Evolutionary conservation across 2,329 filamentous ascomycete species (phyloP).

Genomic region (Aureobasidium sp.): DNA sequence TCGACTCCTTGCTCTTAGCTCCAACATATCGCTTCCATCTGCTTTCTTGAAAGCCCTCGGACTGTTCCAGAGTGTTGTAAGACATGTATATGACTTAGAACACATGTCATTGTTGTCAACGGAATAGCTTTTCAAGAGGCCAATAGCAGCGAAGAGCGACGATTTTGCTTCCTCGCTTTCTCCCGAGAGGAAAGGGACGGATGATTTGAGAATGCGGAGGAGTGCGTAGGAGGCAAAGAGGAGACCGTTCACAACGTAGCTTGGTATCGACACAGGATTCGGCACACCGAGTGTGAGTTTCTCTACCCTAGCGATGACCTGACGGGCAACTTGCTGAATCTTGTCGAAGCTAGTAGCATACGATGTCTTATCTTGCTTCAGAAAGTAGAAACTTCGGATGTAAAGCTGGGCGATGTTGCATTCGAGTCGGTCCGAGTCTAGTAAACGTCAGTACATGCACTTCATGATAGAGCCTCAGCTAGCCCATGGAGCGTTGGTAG

Average conservation of each 20-base stretch:
- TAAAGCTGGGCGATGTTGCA: not conserved
- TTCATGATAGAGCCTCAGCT: too few relatives aligned
- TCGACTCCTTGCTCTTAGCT: not conserved
- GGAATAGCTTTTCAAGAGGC: not conserved
- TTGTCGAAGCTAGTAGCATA: not conserved
- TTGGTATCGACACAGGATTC: not conserved
- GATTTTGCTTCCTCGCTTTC: not conserved
- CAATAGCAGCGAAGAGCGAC: not conserved
- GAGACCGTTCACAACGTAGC: not conserved
- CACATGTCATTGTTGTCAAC: not conserved
- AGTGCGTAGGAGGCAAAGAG: not conserved
- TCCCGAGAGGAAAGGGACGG: not conserved
- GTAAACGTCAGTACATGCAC: not conserved
- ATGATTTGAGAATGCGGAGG: not conserved
- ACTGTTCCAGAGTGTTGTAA: not conserved
- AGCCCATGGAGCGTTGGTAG: too few relatives aligned
- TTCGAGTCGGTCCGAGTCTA: not conserved
- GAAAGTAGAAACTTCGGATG: not conserved
- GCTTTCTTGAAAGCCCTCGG: not conserved
- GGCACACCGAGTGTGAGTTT: not conserved
- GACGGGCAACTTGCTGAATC: not conserved
- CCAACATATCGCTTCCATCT: not conserved
- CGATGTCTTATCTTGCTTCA: not conserved
- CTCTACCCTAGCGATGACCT: not conserved
- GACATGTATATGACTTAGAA: not conserved